These are phyloP conservation scores for Grosmannia huntii DNA, from an alignment of 2,329 filamentous ascomycete species.

Conservation along the genomic window DNA sequence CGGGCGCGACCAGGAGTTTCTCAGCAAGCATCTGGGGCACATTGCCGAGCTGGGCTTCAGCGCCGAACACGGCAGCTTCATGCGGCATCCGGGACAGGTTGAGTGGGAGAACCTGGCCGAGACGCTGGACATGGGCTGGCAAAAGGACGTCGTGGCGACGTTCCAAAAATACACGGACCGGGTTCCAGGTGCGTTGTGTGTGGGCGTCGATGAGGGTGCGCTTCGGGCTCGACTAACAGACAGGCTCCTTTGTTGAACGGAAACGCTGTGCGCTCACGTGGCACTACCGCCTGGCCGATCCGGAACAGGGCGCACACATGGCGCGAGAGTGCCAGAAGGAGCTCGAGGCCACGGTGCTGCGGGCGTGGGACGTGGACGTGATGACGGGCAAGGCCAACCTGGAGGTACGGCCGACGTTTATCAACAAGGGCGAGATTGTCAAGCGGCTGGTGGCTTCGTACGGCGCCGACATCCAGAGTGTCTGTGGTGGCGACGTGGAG, in stretches of 20 bases:
- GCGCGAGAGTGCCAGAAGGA: slow-evolving; percentile 70
- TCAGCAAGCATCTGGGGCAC: slow-evolving; percentile 85
- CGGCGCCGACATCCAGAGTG: slow-evolving; percentile 28
- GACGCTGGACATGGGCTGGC: slow-evolving; percentile 83
- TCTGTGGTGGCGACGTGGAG: slow-evolving; percentile 9
- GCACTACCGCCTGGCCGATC: slow-evolving; percentile 90
- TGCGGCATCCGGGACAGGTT: slow-evolving; percentile 62
- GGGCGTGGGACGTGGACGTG: slow-evolving; percentile 82
- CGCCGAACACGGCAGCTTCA: slow-evolving; percentile 93
- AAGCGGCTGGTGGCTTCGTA: slow-evolving; percentile 71
- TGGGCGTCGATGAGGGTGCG: no score
- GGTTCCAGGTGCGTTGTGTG: slow-evolving; percentile 49
- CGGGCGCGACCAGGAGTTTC: slow-evolving; percentile 82
- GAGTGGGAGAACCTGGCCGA: slow-evolving; percentile 86
- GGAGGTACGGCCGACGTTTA: slow-evolving; percentile 89
- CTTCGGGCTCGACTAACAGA: background rate
- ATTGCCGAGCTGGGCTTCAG: slow-evolving; percentile 83
- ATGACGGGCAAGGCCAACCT: slow-evolving; percentile 96
- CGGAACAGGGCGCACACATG: slow-evolving; percentile 70
- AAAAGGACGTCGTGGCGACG: slow-evolving; percentile 66
- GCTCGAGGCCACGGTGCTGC: slow-evolving; percentile 62
- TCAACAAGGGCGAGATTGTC: slow-evolving; percentile 96
- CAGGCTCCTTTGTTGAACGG: slow-evolving; percentile 81
- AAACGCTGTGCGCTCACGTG: slow-evolving; percentile 93
- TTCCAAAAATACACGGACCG: slow-evolving; percentile 84